phyloP scores from a whole-genome alignment of 352 stramenopile genomes.

The Blastocystis sp. region DNA sequence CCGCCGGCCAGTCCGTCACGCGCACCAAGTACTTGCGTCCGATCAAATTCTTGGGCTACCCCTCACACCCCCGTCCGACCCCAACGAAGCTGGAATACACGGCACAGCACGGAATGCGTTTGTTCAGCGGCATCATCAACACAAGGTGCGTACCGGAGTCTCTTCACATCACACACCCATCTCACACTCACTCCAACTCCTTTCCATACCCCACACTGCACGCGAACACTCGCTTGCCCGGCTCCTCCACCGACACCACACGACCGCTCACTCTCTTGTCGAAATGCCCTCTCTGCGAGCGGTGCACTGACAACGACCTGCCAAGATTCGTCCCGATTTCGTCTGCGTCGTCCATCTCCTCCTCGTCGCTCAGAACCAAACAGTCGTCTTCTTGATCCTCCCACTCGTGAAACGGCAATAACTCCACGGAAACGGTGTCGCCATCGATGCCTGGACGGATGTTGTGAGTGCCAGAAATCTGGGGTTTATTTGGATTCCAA shows the following conservation, averaged over 20 bases:
- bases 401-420: conserved; percentile 45
- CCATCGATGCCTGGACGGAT: conserved; percentile 51
- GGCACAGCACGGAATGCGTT: conserved; percentile 30
- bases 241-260: neutral
- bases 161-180: neutral
- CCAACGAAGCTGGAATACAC: neutral
- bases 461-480: conserved; percentile 16
- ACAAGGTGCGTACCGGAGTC: neutral
- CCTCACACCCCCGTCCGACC: neutral
- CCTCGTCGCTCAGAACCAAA: neutral
- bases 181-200: neutral
- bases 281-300: neutral
- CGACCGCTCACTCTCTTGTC: conserved; percentile 13
- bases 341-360: neutral
- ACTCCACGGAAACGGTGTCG: neutral
- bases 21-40: conserved; percentile 45
- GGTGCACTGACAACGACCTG: neutral
- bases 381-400: neutral
- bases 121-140: conserved; percentile 27
- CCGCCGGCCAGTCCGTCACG: neutral
- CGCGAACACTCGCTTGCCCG: conserved; percentile 15
- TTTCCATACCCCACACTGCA: conserved; percentile 24
- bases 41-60: conserved; percentile 3
- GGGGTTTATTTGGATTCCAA: neutral
- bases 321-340: neutral